phyloP scores from a whole-genome alignment of 2,329 filamentous ascomycete genomes.

The Calonectria pauciramosa region DNA sequence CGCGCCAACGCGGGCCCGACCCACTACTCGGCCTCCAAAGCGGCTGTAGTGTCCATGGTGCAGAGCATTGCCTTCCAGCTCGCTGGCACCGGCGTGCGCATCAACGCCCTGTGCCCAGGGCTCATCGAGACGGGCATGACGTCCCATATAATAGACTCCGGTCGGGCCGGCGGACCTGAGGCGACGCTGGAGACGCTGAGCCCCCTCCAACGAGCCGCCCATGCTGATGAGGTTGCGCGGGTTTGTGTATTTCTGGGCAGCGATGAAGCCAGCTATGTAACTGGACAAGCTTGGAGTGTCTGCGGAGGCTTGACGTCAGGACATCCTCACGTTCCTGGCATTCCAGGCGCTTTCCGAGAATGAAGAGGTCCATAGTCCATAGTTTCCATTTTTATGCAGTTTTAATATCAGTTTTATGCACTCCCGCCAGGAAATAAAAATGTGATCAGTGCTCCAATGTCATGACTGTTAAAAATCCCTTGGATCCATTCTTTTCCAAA shows the following conservation, averaged over 20 bases:
- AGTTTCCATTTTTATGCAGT: background rate
- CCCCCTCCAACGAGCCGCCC: background rate
- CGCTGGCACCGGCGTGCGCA: background rate
- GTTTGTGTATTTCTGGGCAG: background rate
- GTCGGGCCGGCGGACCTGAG: background rate
- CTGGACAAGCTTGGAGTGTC: background rate
- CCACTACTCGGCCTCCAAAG: background rate
- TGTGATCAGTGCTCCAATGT: background rate
- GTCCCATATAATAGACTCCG: background rate
- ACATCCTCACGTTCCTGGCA: background rate
- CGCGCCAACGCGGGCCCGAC: background rate
- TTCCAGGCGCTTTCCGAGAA: background rate
- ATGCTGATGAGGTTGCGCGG: background rate
- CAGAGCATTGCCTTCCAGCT: slow-evolving; percentile 1
- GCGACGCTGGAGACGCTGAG: background rate
- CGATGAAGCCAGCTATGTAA: background rate
- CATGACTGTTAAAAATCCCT: background rate
- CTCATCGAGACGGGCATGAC: background rate
- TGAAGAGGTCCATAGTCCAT: background rate
- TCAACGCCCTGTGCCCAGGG: background rate
- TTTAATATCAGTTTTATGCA: background rate
- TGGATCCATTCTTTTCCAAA: background rate
- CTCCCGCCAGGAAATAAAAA: too few relatives aligned
- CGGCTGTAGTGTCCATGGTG: background rate
- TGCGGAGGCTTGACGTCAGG: slow-evolving; percentile 5